A percentile compares a stretch with the other conserved stretches of the same genome.
phyloP scores from a whole-genome alignment of 305 asterid genomes.

The Fraxinus floribunda region DNA sequence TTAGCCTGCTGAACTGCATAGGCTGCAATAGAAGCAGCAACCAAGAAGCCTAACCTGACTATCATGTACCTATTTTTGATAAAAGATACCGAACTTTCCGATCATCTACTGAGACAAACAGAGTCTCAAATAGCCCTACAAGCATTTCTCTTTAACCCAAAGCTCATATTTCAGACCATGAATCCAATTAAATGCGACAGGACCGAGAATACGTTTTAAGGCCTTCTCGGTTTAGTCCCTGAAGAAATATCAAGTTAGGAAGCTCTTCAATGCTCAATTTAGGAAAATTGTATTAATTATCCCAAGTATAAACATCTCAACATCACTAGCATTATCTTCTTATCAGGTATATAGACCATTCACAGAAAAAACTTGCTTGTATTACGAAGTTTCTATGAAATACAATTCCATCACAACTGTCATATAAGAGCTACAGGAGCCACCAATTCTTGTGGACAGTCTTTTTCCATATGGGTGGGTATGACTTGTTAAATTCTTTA shows the following conservation, averaged over 20 bases:
- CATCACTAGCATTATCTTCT: slow-evolving; percentile 40
- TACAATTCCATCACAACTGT: slow-evolving; percentile 31
- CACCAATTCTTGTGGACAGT: slow-evolving; percentile 78
- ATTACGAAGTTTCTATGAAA: slow-evolving; percentile 31
- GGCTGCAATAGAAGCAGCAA: slow-evolving; percentile 74
- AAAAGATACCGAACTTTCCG: slow-evolving; percentile 42
- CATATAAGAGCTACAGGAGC: slow-evolving; percentile 43
- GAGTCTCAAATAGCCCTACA: slow-evolving; percentile 34
- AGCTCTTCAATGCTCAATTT: slow-evolving; percentile 4
- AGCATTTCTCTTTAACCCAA: slow-evolving; percentile 52
- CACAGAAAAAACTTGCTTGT: slow-evolving; percentile 27
- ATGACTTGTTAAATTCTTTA: slow-evolving; percentile 19
- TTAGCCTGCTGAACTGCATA: slow-evolving; percentile 69
- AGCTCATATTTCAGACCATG: slow-evolving; percentile 45
- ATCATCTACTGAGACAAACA: slow-evolving; percentile 44
- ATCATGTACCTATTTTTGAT: slow-evolving; percentile 62
- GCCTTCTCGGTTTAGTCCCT: background rate
- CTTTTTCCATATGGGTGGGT: slow-evolving; percentile 44
- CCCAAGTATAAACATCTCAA: slow-evolving; percentile 12
- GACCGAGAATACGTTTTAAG: slow-evolving; percentile 4
- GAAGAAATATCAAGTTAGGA: slow-evolving; percentile 12
- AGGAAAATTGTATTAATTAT: slow-evolving; percentile 3
- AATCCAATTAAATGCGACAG: slow-evolving; percentile 23
- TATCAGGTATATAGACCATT: slow-evolving; percentile 36
- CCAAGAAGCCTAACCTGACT: slow-evolving; percentile 79